Evolutionary conservation across 345 rosid species (phyloP), one percentile per base, ranked within the genome.

Genomic region (Camelina sativa): DNA sequence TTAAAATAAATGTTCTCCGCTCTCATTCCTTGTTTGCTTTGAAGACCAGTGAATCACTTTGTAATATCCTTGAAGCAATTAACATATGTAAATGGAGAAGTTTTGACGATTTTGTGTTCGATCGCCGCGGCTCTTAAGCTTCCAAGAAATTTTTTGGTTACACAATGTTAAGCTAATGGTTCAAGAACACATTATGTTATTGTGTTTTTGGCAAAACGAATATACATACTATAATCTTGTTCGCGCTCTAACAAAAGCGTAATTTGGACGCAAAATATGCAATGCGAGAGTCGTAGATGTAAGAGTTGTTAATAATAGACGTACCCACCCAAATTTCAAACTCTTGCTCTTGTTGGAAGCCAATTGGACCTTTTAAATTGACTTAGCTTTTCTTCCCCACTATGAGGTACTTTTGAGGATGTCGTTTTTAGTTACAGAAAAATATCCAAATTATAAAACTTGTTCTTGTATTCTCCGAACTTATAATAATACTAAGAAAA

Each of bases 311-410:
- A 19, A 12, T 32, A 37, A 38, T 35, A 2, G 9, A 13, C 15
- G 8, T 16, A 17, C 20, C 48, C 28, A 52, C 20, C 48, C 28
- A 52, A 28, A 64, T 3, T 32, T 7, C 22, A 34, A 8, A 38
- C 17, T 15, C 59, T 47, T 15, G 8, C 30, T 72, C 22, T 4
- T 51, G 12, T 63, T 54, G 11, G 56, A 53, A 63, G 52, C 76
- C 70, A 63, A 73, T 19, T 54, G 46, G 70, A 43, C 15, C 47
- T 20, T 72, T 47, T 32, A 8, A 16, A 30, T 2, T 16, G 54
- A 16, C 6, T 8, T 32, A 25, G 11, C 4, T 16, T 11, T 37
- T 41, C 30, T 25, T 2, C 4, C 2, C 53, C 65, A 57, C 22
- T 4, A 25, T 25, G 15, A 25, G 35, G 20, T 56, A 3, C 5